phyloP scores from a whole-genome alignment of 768 basidiomycete genomes.

The Pulveroboletus ravenelii region DNA sequence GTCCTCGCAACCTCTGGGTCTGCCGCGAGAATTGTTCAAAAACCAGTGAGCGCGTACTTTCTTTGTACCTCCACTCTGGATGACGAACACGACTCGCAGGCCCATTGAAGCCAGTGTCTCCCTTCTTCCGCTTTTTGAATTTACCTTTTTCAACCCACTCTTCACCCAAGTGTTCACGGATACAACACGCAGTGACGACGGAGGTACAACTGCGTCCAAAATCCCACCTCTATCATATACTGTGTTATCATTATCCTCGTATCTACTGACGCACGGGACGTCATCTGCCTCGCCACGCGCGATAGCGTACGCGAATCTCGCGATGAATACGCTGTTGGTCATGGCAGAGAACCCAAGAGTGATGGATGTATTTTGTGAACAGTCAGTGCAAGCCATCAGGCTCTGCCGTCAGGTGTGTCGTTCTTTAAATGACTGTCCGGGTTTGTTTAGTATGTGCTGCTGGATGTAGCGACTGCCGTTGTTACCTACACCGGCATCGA shows the following conservation, averaged over 20 bases:
- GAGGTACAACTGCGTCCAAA: constrained; percentile 15
- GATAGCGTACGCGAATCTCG: constrained; percentile 56
- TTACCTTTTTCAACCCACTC: constrained; percentile 44
- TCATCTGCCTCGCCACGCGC: constrained; percentile 55
- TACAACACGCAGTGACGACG: constrained; percentile 27
- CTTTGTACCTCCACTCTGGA: not conserved
- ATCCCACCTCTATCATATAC: constrained; percentile 41
- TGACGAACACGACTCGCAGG: constrained; percentile 31
- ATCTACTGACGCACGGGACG: constrained; percentile 63
- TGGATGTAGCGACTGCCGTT: constrained; percentile 45
- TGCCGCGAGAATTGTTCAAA: constrained; percentile 52
- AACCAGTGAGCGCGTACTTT: constrained; percentile 40
- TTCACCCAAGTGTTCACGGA: constrained; percentile 49
- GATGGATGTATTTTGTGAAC: constrained; percentile 43
- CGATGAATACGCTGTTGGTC: constrained; percentile 48
- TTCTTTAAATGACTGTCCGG: not conserved
- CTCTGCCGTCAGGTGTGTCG: constrained; percentile 59
- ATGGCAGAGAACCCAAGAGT: constrained; percentile 47
- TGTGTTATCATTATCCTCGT: constrained; percentile 56
- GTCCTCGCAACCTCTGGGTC: constrained; percentile 41
- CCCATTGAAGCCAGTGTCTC: constrained; percentile 59
- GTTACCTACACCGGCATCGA: constrained; percentile 37
- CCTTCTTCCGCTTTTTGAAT: constrained; percentile 59
- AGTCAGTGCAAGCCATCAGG: constrained; percentile 39
- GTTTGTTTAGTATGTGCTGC: not conserved